Percentiles rank a stretch among this genome's conserved stretches.
These are phyloP conservation scores for Triticum monococcum DNA, from an alignment of 176 grass and related monocot genomes.

Conservation along the genomic window DNA sequence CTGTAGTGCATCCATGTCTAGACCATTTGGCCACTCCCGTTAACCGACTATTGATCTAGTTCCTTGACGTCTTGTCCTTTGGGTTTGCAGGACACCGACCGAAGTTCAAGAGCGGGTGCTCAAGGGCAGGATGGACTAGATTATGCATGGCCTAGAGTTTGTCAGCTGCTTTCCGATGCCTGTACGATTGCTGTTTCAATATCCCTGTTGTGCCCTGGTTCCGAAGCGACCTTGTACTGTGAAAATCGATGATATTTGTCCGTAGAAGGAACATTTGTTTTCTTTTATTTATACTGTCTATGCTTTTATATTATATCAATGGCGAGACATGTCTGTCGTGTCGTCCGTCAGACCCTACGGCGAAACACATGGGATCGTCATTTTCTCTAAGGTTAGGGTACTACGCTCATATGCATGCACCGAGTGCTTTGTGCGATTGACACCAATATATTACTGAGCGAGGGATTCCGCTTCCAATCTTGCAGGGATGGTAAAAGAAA, in stretches of 20 bases:
- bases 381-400: background rate
- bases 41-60: background rate
- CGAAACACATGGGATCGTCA: background rate
- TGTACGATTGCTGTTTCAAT: constrained; percentile 13
- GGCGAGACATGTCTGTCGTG: background rate
- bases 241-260: constrained; percentile 2
- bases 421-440: no score
- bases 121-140: constrained; percentile 94
- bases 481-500: no score
- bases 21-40: background rate
- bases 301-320: background rate
- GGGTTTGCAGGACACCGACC: constrained; percentile 69
- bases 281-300: background rate
- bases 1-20: no score
- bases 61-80: constrained; percentile 4
- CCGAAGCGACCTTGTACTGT: constrained; percentile 24
- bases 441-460: no score
- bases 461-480: no score
- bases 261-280: constrained; percentile 9
- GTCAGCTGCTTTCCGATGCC: constrained; percentile 3
- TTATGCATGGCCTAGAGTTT: background rate
- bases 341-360: no score
- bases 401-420: no score
- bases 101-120: constrained; percentile 82
- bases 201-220: constrained; percentile 16